A percentile compares a stretch with the other conserved stretches of the same genome.
Conservation (phyloP, 2,329 filamentous ascomycete genomes). For the Claviceps maximensis region DNA sequence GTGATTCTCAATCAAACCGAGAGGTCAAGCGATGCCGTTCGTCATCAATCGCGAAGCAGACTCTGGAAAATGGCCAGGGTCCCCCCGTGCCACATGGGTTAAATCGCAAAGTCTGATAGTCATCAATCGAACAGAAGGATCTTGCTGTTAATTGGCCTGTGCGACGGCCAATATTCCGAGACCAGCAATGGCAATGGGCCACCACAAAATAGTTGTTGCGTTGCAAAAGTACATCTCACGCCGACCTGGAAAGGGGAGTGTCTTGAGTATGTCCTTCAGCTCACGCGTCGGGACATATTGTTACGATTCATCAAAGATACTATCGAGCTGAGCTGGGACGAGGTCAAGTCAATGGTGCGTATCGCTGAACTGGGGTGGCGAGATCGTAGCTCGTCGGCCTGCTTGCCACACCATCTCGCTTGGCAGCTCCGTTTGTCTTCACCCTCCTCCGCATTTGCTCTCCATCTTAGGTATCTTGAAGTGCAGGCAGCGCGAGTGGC, state of each 20-base stretch:
- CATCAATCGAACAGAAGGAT: neutral
- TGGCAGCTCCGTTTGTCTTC: neutral
- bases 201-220: too few relatives aligned
- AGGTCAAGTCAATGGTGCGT: neutral
- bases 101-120: neutral
- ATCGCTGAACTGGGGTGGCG: neutral
- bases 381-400: neutral
- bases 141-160: neutral
- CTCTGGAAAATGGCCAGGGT: neutral
- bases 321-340: neutral
- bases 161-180: neutral
- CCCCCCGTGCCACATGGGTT: neutral
- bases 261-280: neutral
- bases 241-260: too few relatives aligned
- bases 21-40: too few relatives aligned
- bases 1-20: too few relatives aligned
- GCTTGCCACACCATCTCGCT: neutral
- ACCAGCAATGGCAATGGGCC: neutral
- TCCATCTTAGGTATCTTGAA: neutral
- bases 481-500: neutral
- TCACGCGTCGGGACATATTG: too few relatives aligned
- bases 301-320: neutral
- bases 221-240: too few relatives aligned
- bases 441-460: neutral
- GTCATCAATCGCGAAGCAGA: too few relatives aligned